phyloP scores from a whole-genome alignment of 805 yeast genomes.

The Candida nanaspora region DNA sequence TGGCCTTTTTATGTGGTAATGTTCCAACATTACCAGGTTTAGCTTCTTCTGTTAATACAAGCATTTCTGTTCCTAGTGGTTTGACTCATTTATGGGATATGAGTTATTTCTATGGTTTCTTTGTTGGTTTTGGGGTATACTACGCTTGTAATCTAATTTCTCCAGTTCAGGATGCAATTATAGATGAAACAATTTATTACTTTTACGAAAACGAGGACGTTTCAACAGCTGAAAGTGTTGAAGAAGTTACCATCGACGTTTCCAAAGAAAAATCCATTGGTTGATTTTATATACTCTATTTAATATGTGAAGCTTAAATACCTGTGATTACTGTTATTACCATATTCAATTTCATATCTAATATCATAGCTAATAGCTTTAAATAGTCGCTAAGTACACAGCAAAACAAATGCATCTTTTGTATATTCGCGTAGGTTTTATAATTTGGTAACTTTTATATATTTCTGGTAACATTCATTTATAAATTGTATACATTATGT shows the following conservation, averaged over 20 bases:
- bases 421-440: too few relatives aligned
- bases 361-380: too few relatives aligned
- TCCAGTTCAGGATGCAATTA: constrained; percentile 7
- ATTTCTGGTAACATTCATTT: too few relatives aligned
- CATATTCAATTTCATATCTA: too few relatives aligned
- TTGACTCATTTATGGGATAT: constrained; percentile 23
- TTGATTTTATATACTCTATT: not conserved
- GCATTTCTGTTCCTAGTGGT: constrained; percentile 13
- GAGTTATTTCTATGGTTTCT: constrained; percentile 23
- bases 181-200: constrained; percentile 5
- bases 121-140: constrained; percentile 20
- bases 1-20: constrained; percentile 31
- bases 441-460: too few relatives aligned
- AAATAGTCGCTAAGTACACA: too few relatives aligned
- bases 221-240: constrained; percentile 4
- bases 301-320: not conserved
- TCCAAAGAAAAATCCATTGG: constrained; percentile 1
- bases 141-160: constrained; percentile 12
- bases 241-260: constrained; percentile 1
- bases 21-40: constrained; percentile 34
- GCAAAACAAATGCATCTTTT: too few relatives aligned
- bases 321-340: too few relatives aligned
- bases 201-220: constrained; percentile 2
- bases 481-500: too few relatives aligned
- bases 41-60: constrained; percentile 23